Percentiles rank a stretch among this genome's conserved stretches.
These are phyloP conservation scores for Globisporangium splendens DNA, from an alignment of 352 stramenopile species.

Conservation along the genomic window DNA sequence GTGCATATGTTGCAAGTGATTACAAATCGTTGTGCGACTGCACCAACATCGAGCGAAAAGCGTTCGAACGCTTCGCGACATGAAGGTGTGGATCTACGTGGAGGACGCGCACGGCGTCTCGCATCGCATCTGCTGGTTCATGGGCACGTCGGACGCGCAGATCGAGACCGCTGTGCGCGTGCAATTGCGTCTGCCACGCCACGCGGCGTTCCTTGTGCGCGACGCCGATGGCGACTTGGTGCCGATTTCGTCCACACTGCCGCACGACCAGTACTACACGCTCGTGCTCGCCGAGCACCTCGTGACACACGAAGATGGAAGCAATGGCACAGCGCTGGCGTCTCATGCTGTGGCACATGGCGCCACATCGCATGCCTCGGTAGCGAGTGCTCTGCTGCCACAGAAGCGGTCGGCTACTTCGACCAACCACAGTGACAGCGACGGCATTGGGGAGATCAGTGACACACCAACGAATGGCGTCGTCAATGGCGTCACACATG, in stretches of 20 bases:
- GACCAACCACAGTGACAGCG: neutral
- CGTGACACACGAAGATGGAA: no score
- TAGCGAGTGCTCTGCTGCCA: neutral
- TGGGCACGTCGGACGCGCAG: constrained; percentile 44
- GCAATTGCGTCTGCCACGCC: constrained; percentile 23
- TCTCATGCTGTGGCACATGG: neutral
- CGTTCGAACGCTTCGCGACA: neutral
- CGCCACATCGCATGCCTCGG: neutral
- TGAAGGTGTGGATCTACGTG: constrained; percentile 21
- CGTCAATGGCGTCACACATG: neutral
- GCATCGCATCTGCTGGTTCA: constrained; percentile 51
- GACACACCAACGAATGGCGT: neutral
- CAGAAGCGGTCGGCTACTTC: neutral
- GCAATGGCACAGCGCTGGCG: no score
- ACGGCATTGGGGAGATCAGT: neutral
- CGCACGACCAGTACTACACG: constrained; percentile 26
- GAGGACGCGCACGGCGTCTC: constrained; percentile 10
- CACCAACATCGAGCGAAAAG: no score
- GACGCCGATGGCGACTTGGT: constrained; percentile 47
- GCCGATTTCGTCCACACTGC: constrained; percentile 30
- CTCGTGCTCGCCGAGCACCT: constrained; percentile 21
- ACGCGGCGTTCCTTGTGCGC: constrained; percentile 33
- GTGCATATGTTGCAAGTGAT: no score
- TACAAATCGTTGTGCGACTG: no score
- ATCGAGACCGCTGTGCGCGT: constrained; percentile 41